These are phyloP conservation scores for Fusarium chuoi DNA, from an alignment of 2,329 filamentous ascomycete species.

Conservation along the genomic window DNA sequence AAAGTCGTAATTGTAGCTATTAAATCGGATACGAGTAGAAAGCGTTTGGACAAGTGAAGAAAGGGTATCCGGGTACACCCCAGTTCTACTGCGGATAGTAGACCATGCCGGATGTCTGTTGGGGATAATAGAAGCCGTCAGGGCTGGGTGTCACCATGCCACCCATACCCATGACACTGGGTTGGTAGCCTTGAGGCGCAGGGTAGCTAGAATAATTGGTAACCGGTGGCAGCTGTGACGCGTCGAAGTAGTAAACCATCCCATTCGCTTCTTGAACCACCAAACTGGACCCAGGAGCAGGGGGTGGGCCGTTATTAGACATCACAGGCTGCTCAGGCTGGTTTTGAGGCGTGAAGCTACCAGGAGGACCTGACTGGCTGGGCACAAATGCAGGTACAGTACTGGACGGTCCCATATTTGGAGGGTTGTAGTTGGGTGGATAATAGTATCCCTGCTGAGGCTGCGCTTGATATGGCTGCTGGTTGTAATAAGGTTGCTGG, in stretches of 20 bases:
- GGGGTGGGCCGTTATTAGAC: constrained; percentile 45
- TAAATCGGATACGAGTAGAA: constrained; percentile 46
- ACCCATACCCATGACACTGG: constrained; percentile 74
- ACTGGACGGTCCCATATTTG: constrained; percentile 61
- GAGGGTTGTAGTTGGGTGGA: constrained; percentile 61
- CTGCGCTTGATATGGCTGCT: constrained; percentile 54
- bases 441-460: constrained; percentile 76
- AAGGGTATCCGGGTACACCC: constrained; percentile 34
- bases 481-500: constrained; percentile 66
- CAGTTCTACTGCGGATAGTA: constrained; percentile 69
- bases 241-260: constrained; percentile 95
- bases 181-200: constrained; percentile 63
- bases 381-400: constrained; percentile 68
- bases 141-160: constrained; percentile 80
- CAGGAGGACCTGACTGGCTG: constrained; percentile 57
- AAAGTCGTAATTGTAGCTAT: constrained; percentile 45
- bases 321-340: constrained; percentile 52
- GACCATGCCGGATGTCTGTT: constrained; percentile 64
- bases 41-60: constrained; percentile 39
- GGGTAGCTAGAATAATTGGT: constrained; percentile 60
- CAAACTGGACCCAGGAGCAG: constrained; percentile 54
- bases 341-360: constrained; percentile 55
- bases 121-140: constrained; percentile 77
- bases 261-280: constrained; percentile 92
- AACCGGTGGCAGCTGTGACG: constrained; percentile 73